Percentiles rank a stretch among this genome's conserved stretches.
Conservation (phyloP, 202 grass and related monocot species). For the Setaria viridis region DNA sequence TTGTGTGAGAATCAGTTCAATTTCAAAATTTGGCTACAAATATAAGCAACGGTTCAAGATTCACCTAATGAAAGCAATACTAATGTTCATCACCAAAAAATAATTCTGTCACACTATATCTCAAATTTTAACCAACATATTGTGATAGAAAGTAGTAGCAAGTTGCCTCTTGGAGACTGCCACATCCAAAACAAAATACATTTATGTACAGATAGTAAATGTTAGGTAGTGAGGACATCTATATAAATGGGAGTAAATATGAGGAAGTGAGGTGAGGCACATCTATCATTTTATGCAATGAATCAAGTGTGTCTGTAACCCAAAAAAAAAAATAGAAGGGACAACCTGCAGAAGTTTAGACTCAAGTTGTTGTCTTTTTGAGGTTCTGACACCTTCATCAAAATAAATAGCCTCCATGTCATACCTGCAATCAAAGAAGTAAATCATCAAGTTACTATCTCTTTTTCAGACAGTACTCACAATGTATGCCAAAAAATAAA, state of each 20-base stretch:
- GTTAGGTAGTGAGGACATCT: not conserved
- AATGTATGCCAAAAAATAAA: constrained; percentile 13
- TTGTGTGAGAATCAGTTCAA: not conserved
- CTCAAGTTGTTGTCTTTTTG: constrained; percentile 90
- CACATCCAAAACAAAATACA: not conserved
- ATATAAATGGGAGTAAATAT: not conserved
- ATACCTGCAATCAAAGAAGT: constrained; percentile 61
- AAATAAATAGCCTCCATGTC: constrained; percentile 91
- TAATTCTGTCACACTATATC: not conserved
- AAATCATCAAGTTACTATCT: not conserved
- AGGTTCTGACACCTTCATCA: constrained; percentile 93
- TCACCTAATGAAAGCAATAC: not conserved
- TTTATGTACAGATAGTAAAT: not conserved
- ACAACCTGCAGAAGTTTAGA: constrained; percentile 87
- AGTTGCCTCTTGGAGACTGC: not conserved
- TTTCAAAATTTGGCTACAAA: not conserved
- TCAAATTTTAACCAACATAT: not conserved
- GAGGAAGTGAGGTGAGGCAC: not conserved
- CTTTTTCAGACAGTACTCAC: not conserved
- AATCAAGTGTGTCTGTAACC: not conserved
- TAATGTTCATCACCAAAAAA: not conserved
- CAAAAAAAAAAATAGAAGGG: constrained; percentile 2
- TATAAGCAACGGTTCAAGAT: not conserved
- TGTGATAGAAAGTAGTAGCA: not conserved
- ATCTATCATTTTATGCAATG: constrained; percentile 25